Evolutionary conservation across 805 yeast species (phyloP).

Genomic region (Pichia nanzhaoensis): DNA sequence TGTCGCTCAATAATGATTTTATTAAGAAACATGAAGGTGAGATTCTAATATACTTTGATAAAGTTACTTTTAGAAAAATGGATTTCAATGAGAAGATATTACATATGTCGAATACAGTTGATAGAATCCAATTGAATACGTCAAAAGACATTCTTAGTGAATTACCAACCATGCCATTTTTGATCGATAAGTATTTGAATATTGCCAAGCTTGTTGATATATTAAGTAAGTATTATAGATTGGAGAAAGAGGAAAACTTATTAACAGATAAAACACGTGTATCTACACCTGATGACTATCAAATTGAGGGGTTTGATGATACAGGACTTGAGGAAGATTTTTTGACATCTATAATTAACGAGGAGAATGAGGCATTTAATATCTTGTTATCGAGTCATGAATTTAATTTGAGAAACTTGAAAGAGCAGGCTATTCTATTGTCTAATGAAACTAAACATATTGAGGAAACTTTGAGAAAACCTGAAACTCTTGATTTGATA

Average conservation of each 20-base stretch:
- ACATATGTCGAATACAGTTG: conserved; percentile 49
- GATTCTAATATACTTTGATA: conserved; percentile 61
- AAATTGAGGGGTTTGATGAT: conserved; percentile 41
- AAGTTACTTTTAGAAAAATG: conserved; percentile 60
- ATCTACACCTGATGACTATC: conserved; percentile 10
- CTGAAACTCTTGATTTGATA: conserved; percentile 21
- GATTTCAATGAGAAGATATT: conserved; percentile 53
- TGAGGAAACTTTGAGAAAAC: conserved; percentile 15
- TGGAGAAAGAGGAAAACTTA: conserved; percentile 9
- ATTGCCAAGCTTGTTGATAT: conserved; percentile 46
- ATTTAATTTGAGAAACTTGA: conserved; percentile 20
- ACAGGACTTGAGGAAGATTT: conserved; percentile 57
- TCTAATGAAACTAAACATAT: conserved; percentile 17
- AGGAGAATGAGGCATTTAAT: conserved; percentile 24
- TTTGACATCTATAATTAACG: conserved; percentile 37
- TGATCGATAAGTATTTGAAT: conserved; percentile 59
- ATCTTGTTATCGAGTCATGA: conserved; percentile 19
- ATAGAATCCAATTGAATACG: conserved; percentile 51
- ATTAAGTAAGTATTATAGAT: conserved; percentile 1
- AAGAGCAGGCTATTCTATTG: conserved; percentile 23
- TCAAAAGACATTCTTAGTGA: conserved; percentile 48
- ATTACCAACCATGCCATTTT: conserved; percentile 60
- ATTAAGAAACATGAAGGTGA: conserved; percentile 51
- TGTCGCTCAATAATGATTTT: conserved; percentile 58
- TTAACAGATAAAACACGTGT: conserved; percentile 11